Evolutionary conservation across 2,329 filamentous ascomycete species (phyloP), one percentile per base, ranked within the genome.

Genomic region (Lasiodiplodia citricola): DNA sequence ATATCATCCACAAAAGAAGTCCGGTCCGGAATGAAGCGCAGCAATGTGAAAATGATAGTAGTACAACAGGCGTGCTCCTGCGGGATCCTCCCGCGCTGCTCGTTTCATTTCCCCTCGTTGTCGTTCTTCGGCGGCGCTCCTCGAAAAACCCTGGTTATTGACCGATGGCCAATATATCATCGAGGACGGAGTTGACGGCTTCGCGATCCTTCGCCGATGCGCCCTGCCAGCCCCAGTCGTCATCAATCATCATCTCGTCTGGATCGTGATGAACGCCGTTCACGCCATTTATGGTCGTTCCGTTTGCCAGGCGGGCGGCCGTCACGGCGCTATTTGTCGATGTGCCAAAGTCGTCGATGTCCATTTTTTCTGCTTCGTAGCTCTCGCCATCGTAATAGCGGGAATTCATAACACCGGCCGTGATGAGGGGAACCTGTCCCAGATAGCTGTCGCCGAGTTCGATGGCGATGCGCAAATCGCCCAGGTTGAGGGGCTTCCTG

Each of bases 371-470:
- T 14, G 52, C 58, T 16, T 68, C 67, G 38, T 65, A 65, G 37
- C 51, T 57, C 25, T 80, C 79, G 8, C 77, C 72, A 11, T 96
- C 93, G 38, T 91, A 85, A 75, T 92, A 94, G 6, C 87, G 87
- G 70, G 89, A 87, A 41, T 78, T 76, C 74, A 90, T 83, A 56
- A 97, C 88, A 66, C 89, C 86, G 52, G 91, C 90, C 35, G 89
- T 87, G 47, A 97, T 83, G 28, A 93, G 85, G 0, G 92, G 93
- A 81, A 96, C 94, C 70, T 92, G 89, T 11, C 90, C 89, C 71
- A 97, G 85, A 69, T 92, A 90, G 31, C 87, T 88, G 66, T 96
- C 92, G 14, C 91, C 90, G 71, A 97, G 86, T 69, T 92, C 88
- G 18, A 97, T 79, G 0, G 92, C 89, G 3, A 97, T 83, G 47